These are phyloP conservation scores for Skeletonema potamos DNA, from an alignment of 108 stramenopile genomes.

Conservation along the genomic window DNA sequence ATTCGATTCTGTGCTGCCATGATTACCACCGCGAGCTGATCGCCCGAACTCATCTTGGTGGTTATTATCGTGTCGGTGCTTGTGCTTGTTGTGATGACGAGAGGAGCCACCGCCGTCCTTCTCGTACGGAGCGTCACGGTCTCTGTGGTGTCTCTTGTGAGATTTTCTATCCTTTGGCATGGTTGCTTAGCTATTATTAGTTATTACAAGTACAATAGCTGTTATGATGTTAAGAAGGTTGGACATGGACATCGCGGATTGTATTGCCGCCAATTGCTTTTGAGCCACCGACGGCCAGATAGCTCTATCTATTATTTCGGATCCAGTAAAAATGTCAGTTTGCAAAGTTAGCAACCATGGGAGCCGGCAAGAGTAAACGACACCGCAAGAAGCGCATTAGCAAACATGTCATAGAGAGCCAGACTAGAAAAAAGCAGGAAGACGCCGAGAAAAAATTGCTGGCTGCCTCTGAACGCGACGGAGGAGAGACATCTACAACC, in stretches of 20 bases:
- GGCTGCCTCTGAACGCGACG: conserved; percentile 5
- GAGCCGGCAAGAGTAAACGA: conserved; percentile 46
- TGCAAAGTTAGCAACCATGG: conserved; percentile 16
- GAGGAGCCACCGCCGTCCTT: conserved; percentile 12
- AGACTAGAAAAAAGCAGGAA: conserved; percentile 22
- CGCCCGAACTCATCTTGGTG: conserved; percentile 31
- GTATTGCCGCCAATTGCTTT: no score
- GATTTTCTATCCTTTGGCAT: conserved; percentile 37
- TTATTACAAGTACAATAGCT: no score
- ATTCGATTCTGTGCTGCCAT: background rate
- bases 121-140: conserved; percentile 25
- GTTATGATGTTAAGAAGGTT: no score
- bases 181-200: conserved; percentile 2
- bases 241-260: no score
- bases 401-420: conserved; percentile 71
- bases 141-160: conserved; percentile 16
- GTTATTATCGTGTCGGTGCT: conserved; percentile 5
- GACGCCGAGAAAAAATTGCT: conserved; percentile 19
- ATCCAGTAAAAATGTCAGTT: background rate
- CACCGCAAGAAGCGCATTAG: conserved; percentile 69
- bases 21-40: background rate
- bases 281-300: no score
- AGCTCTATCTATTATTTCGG: no score
- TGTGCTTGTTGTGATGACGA: conserved; percentile 2
- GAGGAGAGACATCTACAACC: background rate